Evolutionary conservation across 306 rosid genomes (phyloP), one percentile per base, ranked within the genome.

Genomic region (Mimosa pudica): DNA sequence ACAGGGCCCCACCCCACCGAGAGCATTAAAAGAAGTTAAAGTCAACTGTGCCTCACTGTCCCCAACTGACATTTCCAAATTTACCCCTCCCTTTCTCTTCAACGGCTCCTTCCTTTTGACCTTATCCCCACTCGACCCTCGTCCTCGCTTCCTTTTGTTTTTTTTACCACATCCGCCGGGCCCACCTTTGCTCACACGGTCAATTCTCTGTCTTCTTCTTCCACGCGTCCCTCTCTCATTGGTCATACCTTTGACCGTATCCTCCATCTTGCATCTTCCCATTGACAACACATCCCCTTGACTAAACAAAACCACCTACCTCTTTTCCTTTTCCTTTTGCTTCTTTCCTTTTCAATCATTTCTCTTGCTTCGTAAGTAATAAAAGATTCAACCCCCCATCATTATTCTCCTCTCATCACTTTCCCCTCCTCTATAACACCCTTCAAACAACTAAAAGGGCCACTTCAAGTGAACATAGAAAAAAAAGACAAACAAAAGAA

Each of bases 61-160:
- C 42, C 82, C 89, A 92, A 90, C 92, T 77, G 68, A 80, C 8
- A 54, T 38, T 5, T 38, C 42, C 5, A 13, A 48, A 24, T 24
- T 48, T 73, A 55, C n/a, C 18, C 52, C 79, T 42, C 72, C 63
- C 75, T 71, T 74, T 65, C 36, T 67, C 81, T 79, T 90, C 81
- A 92, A 92, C 97, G 96, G 94, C 92, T 90, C 30, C 75, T 4
- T 64, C 84, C 90, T 89, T 92, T 89, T 92, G 93, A 90, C 93
- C 84, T 79, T 80, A 66, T 80, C 80, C 7, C 61, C 48, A 17
- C 54, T 62, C 48, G 30, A 24, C 30, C 63, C 11, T 75, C 46
- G 63, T 57, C 78, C 42, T 38, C 5, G 75, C 71, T 67, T 83
- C 45, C 58, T 64, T 70, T 82, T 80, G 66, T 81, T 75, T 72